phyloP scores from a whole-genome alignment of 225 moss, liverwort and hornwort species.

The Marchantia paleacea region DNA sequence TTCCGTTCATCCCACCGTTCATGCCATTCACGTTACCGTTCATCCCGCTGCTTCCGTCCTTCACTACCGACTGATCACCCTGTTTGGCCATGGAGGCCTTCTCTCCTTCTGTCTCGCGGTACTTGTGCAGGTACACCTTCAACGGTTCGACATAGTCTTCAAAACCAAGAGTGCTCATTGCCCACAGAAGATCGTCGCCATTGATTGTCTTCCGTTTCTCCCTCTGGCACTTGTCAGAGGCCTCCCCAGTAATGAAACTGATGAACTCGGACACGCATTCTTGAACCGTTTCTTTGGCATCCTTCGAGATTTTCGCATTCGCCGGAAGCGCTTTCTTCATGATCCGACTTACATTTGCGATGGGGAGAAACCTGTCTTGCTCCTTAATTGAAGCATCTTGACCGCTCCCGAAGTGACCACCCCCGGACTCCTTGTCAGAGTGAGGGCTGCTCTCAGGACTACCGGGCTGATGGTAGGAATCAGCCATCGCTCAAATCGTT shows the following conservation, averaged over 20 bases:
- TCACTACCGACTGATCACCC: slow-evolving; percentile 67
- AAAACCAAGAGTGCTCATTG: slow-evolving; percentile 87
- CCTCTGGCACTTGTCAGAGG: slow-evolving; percentile 87
- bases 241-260: slow-evolving; percentile 93
- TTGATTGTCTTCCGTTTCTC: slow-evolving; percentile 92
- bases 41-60: slow-evolving; percentile 63
- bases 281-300: slow-evolving; percentile 93
- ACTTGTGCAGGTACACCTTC: slow-evolving; percentile 87
- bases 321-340: slow-evolving; percentile 92
- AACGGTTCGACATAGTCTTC: slow-evolving; percentile 87
- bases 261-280: slow-evolving; percentile 96
- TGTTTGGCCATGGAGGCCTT: slow-evolving; percentile 89
- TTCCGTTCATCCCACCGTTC: slow-evolving; percentile 62
- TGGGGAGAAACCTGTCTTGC: slow-evolving; percentile 88
- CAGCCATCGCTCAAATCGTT: slow-evolving; percentile 53
- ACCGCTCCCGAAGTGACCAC: slow-evolving; percentile 59
- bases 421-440: slow-evolving; percentile 86
- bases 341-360: slow-evolving; percentile 92
- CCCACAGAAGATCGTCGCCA: slow-evolving; percentile 85
- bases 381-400: slow-evolving; percentile 83
- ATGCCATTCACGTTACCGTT: slow-evolving; percentile 55
- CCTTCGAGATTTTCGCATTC: slow-evolving; percentile 90
- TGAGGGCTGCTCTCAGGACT: slow-evolving; percentile 89
- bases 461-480: slow-evolving; percentile 60
- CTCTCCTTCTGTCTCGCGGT: slow-evolving; percentile 85